Evolutionary conservation across 768 basidiomycete genomes (phyloP).

Genomic region (Coprinopsis sp.): DNA sequence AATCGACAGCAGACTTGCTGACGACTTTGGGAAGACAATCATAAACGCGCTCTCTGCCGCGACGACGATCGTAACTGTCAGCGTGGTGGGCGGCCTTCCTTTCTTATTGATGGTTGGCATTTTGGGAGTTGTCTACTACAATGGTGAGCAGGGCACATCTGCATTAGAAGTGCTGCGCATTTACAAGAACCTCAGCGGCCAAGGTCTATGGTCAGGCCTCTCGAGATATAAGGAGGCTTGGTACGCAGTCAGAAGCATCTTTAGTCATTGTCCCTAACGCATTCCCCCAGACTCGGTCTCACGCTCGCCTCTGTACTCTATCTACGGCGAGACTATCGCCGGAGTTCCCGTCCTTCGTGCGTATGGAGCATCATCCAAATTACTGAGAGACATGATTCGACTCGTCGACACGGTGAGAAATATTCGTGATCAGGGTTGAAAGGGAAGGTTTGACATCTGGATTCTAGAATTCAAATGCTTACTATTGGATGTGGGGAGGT

Average conservation of each 20-base stretch:
- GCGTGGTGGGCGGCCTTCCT: slow-evolving; percentile 70
- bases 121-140: slow-evolving; percentile 64
- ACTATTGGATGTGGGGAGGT: slow-evolving; percentile 93
- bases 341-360: slow-evolving; percentile 58
- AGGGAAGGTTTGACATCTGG: not conserved
- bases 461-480: slow-evolving; percentile 56
- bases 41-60: slow-evolving; percentile 64
- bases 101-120: slow-evolving; percentile 60
- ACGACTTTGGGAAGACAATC: slow-evolving; percentile 79
- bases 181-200: slow-evolving; percentile 23
- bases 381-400: slow-evolving; percentile 77
- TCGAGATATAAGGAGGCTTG: slow-evolving; percentile 77
- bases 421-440: not conserved
- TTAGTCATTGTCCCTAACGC: not conserved
- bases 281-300: slow-evolving; percentile 40
- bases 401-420: slow-evolving; percentile 71
- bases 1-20: slow-evolving; percentile 77
- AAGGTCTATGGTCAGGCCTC: slow-evolving; percentile 66
- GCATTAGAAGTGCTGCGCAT: not conserved
- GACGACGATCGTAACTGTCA: slow-evolving; percentile 72
- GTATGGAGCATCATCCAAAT: slow-evolving; percentile 85
- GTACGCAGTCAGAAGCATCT: slow-evolving; percentile 43
- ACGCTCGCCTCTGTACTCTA: slow-evolving; percentile 41
- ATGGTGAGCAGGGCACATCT: slow-evolving; percentile 42
- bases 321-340: slow-evolving; percentile 42